Conservation (phyloP, 2,329 filamentous ascomycete genomes). For the Ceratocystis cacaofunesta region DNA sequence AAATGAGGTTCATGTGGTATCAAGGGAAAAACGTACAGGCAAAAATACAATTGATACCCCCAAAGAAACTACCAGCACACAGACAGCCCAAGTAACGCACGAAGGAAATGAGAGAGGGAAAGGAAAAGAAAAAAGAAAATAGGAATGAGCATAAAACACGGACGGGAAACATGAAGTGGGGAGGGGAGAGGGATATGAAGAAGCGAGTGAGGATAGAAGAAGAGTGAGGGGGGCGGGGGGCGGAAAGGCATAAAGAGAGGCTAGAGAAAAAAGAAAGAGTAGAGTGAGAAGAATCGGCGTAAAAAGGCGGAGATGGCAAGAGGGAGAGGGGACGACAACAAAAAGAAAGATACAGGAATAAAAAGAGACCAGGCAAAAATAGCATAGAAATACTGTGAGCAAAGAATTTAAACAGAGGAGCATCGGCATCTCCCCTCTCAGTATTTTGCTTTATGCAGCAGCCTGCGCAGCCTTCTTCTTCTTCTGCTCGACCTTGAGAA, state of each 20-base stretch:
- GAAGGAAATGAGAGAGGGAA: neutral
- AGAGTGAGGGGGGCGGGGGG: neutral
- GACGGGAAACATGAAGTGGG: neutral
- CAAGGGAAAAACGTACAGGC: slow-evolving; percentile 2
- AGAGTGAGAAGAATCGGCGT: neutral
- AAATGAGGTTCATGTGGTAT: neutral
- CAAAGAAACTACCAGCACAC: slow-evolving; percentile 1
- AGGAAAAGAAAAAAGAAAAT: neutral
- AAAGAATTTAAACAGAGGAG: neutral
- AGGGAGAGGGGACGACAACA: neutral
- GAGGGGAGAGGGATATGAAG: neutral
- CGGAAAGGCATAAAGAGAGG: neutral
- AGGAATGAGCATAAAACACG: neutral
- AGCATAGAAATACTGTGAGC: neutral
- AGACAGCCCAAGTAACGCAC: neutral
- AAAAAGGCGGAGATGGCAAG: neutral
- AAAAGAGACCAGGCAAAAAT: neutral
- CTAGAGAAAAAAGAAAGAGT: neutral
- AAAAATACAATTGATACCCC: slow-evolving; percentile 6
- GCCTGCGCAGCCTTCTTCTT: slow-evolving; percentile 50
- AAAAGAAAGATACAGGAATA: neutral
- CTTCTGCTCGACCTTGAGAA: slow-evolving; percentile 95
- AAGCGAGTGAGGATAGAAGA: neutral
- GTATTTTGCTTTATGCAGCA: slow-evolving; percentile 8
- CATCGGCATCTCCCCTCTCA: neutral